Evolutionary conservation across 2,329 filamentous ascomycete genomes (phyloP), one percentile per base, ranked within the genome.

Genomic region (Daldinia sp.): DNA sequence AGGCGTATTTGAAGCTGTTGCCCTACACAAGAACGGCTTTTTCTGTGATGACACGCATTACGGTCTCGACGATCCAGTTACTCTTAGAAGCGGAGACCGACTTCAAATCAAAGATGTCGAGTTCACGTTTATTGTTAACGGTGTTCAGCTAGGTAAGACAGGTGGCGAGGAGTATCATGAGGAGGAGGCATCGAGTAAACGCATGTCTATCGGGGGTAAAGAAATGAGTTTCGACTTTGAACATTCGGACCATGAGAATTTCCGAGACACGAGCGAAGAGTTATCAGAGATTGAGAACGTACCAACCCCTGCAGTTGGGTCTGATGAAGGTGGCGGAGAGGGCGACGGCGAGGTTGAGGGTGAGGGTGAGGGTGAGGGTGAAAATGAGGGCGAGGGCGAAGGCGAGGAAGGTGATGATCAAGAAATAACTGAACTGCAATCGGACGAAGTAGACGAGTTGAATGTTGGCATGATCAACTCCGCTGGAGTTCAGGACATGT

Each of bases 161-260:
- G 88, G 87, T 37, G 87, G 86, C 4, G 87, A 90, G 70, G 83
- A 87, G 55, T 81, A 82, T 30, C 78, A 84, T 18, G 85, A 87
- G 60, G 86, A 88, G 56, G 82, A 84, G 50, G 79, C 80, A 3
- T 81, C 81, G 33, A 82, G 80, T 53, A 85, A 84, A 72, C 81
- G 82, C 35, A 84, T 86, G 73, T 85, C 84, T 7, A 83, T 87
- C 59, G 87, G 87, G 37, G 88, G 88, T 62, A 90, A 90, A 75
- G 86, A 90, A 71, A 93, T 93, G 89, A 92, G 90, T 77, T 90
- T 92, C 69, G 89, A 90, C 62, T 93, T 93, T 73, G 89, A 91
- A 74, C 86, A 88, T 75, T 85, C 86, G 0, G 84, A 87, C 66
- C 87, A 87, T 64, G 88, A 84, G 37, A 85, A 87, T 44, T 82